These are phyloP conservation scores for Nannochloris sp. DNA, from an alignment of 139 green algal species.

Conservation along the genomic window DNA sequence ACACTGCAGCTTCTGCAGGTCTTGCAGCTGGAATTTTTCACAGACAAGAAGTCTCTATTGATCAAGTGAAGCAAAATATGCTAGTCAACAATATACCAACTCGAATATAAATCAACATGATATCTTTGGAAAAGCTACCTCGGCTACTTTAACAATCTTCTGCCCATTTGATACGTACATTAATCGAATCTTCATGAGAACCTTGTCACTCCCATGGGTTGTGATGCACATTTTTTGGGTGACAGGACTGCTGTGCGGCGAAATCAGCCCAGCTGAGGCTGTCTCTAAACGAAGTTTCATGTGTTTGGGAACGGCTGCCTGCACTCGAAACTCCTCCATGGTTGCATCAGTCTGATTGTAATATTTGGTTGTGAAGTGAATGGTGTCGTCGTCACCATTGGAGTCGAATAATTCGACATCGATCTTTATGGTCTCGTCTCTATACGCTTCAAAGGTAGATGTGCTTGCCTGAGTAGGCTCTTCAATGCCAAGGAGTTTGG, in stretches of 20 bases:
- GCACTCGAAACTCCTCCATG: constrained; percentile 73
- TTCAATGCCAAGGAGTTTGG: constrained; percentile 45
- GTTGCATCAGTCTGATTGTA: constrained; percentile 43
- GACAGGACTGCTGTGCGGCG: too few species aligned
- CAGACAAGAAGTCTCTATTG: constrained; percentile 83
- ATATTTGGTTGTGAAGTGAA: constrained; percentile 58
- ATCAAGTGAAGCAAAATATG: constrained; percentile 88
- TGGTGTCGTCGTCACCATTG: background rate
- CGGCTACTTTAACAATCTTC: constrained; percentile 39
- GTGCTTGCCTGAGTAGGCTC: background rate
- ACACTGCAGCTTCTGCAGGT: constrained; percentile 72
- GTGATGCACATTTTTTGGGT: too few species aligned
- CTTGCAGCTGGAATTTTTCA: constrained; percentile 98
- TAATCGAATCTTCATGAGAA: constrained; percentile 76
- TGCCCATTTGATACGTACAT: constrained; percentile 32
- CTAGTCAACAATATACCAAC: constrained; percentile 59
- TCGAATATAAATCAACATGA: constrained; percentile 15
- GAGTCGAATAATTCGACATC: background rate
- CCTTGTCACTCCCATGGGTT: background rate
- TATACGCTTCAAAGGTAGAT: background rate
- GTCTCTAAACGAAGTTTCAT: constrained; percentile 74
- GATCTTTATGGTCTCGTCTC: background rate
- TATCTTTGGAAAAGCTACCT: constrained; percentile 54
- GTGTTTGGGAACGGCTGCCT: constrained; percentile 91
- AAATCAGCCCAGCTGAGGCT: constrained; percentile 17